A percentile compares a stretch with the other conserved stretches of the same genome.
Conservation (phyloP, 345 rosid genomes). For the Syzygium aqueum region DNA sequence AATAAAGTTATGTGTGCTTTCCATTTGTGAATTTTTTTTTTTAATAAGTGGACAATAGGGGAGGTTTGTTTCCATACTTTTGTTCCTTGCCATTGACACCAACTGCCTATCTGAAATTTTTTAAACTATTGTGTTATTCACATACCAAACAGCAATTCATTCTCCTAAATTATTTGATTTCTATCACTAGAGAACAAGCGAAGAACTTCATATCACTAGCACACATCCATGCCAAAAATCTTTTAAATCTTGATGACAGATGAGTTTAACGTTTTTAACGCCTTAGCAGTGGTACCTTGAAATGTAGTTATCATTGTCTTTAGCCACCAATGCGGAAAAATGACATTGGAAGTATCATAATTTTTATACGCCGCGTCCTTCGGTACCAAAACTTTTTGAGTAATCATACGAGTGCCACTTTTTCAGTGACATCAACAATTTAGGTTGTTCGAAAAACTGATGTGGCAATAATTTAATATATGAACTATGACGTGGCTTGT, state of each 20-base stretch:
- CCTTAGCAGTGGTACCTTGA: neutral
- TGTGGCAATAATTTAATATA: accelerated
- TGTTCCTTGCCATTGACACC: neutral
- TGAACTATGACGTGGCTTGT: neutral
- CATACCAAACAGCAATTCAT: neutral
- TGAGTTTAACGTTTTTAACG: neutral
- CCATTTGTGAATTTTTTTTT: neutral
- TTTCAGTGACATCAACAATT: neutral
- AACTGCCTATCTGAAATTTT: neutral
- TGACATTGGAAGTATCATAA: neutral
- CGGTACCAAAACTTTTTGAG: too few species aligned
- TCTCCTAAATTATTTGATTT: neutral
- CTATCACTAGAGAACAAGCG: conserved; percentile 29
- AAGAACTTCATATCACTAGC: conserved; percentile 64
- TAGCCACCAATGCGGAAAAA: neutral
- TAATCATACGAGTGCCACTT: neutral
- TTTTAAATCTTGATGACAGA: too few species aligned
- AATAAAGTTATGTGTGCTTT: neutral
- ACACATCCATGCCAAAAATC: conserved; percentile 44
- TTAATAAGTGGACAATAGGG: neutral
- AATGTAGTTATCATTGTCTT: neutral
- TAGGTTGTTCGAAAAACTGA: accelerated
- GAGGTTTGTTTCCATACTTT: neutral
- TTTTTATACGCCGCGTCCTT: too few species aligned
- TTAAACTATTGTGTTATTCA: neutral